Percentiles rank a stretch among this genome's conserved stretches.
phyloP scores from a whole-genome alignment of 2,329 filamentous ascomycete genomes.

The Calonectria honghensis region DNA sequence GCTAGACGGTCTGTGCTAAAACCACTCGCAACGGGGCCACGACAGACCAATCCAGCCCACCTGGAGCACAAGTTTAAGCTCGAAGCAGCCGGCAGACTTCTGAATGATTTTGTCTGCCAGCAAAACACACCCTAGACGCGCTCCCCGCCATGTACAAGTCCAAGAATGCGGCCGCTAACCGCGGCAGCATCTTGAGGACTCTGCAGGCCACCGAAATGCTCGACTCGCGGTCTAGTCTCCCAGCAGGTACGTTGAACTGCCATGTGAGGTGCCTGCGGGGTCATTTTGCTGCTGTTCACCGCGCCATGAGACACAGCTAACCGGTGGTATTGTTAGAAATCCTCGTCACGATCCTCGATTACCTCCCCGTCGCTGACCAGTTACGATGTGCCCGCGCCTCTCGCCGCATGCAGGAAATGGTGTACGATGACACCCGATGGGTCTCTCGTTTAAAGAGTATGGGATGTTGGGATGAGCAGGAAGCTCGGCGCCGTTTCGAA shows the following conservation, averaged over 20 bases:
- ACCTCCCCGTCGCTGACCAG: slow-evolving; percentile 89
- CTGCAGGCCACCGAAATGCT: slow-evolving; percentile 88
- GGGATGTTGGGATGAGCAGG: slow-evolving; percentile 92
- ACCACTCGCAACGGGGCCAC: slow-evolving; percentile 40
- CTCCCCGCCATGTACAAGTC: slow-evolving; percentile 64
- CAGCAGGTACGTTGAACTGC: slow-evolving; percentile 78
- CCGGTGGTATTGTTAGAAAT: slow-evolving; percentile 76
- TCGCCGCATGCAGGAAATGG: slow-evolving; percentile 95
- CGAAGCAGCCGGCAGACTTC: slow-evolving; percentile 11
- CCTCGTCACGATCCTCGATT: slow-evolving; percentile 90
- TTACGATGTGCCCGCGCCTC: slow-evolving; percentile 90
- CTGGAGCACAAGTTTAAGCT: background rate
- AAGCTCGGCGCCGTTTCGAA: slow-evolving; percentile 88
- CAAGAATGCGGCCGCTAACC: slow-evolving; percentile 62
- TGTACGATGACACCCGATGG: slow-evolving; percentile 98
- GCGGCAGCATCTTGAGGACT: slow-evolving; percentile 80
- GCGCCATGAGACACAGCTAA: slow-evolving; percentile 33
- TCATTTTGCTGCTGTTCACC: background rate
- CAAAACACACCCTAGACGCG: slow-evolving; percentile 29
- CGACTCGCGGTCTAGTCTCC: slow-evolving; percentile 84
- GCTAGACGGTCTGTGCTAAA: slow-evolving; percentile 40
- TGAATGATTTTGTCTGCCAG: background rate
- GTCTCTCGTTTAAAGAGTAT: slow-evolving; percentile 89
- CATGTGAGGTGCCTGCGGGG: too few relatives aligned
- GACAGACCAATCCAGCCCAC: slow-evolving; percentile 17